phyloP scores from a whole-genome alignment of 345 rosid genomes.

The Eucalyptus polybractea region DNA sequence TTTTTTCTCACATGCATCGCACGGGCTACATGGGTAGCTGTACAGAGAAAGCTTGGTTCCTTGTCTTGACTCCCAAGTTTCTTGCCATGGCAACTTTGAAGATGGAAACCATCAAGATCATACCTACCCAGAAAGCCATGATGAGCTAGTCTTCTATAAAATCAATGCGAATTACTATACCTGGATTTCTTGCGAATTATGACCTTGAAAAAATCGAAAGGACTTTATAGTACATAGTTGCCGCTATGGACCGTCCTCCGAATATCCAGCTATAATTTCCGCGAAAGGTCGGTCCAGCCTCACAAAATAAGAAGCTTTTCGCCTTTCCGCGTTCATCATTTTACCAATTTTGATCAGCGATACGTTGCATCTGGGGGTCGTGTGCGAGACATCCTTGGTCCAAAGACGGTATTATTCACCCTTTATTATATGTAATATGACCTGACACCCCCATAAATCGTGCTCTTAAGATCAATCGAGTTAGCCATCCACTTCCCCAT shows the following conservation, averaged over 20 bases:
- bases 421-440: not conserved
- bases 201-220: not conserved
- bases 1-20: not conserved
- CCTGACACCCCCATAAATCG: not conserved
- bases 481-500: not conserved
- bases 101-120: not conserved
- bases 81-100: not conserved
- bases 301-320: not conserved
- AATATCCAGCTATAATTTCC: not conserved
- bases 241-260: not conserved
- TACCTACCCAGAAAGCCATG: not conserved
- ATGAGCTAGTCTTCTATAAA: not conserved
- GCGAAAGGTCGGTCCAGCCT: not conserved
- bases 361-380: not conserved
- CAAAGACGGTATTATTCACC: too few species aligned
- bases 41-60: not conserved
- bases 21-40: accelerated
- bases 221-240: not conserved
- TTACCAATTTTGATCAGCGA: not conserved
- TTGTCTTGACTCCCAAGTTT: not conserved
- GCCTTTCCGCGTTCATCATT: not conserved
- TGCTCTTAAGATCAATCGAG: not conserved
- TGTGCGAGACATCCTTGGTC: not conserved
- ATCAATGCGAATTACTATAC: not conserved
- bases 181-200: not conserved